phyloP scores from a whole-genome alignment of 1,284 basidiomycete genomes.

The Cutaneotrichosporon cyanovorans region DNA sequence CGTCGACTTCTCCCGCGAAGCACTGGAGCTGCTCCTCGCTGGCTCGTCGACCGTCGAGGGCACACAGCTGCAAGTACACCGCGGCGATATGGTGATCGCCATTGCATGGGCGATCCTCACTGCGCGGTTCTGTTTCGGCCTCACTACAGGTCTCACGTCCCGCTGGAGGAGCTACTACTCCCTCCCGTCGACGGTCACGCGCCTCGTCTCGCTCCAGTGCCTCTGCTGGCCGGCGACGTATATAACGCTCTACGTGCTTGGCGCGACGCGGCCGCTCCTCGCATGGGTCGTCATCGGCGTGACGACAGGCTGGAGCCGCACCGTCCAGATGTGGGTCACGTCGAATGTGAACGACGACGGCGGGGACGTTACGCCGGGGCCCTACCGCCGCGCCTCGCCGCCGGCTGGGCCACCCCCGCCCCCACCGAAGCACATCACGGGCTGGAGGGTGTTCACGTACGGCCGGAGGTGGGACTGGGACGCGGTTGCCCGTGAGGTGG shows the following conservation, averaged over 20 bases:
- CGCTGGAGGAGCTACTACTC: constrained; percentile 48
- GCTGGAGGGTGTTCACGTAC: constrained; percentile 31
- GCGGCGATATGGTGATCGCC: constrained; percentile 35
- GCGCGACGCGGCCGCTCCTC: constrained; percentile 36
- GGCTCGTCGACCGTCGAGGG: constrained; percentile 21
- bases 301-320: constrained; percentile 42
- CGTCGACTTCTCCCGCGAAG: constrained; percentile 33
- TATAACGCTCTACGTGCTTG: constrained; percentile 42
- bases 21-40: constrained; percentile 32
- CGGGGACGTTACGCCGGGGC: constrained; percentile 10
- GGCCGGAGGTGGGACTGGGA: constrained; percentile 45
- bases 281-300: constrained; percentile 48
- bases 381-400: constrained; percentile 4
- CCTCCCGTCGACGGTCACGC: constrained; percentile 43
- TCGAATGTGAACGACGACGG: constrained; percentile 32
- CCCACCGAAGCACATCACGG: constrained; percentile 18
- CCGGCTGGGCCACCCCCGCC: constrained; percentile 6
- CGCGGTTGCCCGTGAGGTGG: constrained; percentile 36
- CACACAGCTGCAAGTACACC: constrained; percentile 18
- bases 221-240: constrained; percentile 48
- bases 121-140: constrained; percentile 44
- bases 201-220: constrained; percentile 46
- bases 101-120: constrained; percentile 43
- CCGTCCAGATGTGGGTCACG: constrained; percentile 48
- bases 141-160: constrained; percentile 46